Conservation (phyloP, 805 yeast genomes). For the Ogataea allantospora region DNA sequence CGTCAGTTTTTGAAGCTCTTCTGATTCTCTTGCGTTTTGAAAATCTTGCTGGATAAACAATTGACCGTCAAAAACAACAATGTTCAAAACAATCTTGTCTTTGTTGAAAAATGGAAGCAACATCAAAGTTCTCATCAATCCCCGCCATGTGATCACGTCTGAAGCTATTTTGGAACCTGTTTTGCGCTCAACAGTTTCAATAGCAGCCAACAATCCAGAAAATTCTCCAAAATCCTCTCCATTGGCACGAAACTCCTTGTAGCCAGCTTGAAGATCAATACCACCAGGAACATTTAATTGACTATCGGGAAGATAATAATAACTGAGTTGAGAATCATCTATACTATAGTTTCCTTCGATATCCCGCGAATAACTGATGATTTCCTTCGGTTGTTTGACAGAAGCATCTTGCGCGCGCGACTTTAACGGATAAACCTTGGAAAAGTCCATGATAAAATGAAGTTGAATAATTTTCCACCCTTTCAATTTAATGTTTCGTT, state of each 20-base stretch:
- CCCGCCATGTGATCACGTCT: constrained; percentile 82
- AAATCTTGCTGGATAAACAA: constrained; percentile 53
- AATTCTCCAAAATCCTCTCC: constrained; percentile 56
- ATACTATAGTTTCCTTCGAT: constrained; percentile 45
- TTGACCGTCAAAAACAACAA: constrained; percentile 73
- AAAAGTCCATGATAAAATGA: constrained; percentile 9
- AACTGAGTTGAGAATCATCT: constrained; percentile 57
- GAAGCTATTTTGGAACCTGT: constrained; percentile 47
- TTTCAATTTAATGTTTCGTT: not conserved
- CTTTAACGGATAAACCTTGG: constrained; percentile 36
- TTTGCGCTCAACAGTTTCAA: constrained; percentile 54
- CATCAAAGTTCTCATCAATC: constrained; percentile 73
- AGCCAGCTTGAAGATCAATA: constrained; percentile 66
- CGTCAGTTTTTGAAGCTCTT: constrained; percentile 29
- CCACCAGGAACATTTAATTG: constrained; percentile 51
- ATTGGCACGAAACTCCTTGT: constrained; percentile 52
- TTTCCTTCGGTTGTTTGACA: constrained; percentile 82
- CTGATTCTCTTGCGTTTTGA: constrained; percentile 31
- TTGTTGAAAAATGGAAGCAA: constrained; percentile 59
- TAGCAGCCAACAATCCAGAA: constrained; percentile 53
- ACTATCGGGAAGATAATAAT: constrained; percentile 78
- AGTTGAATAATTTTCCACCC: constrained; percentile 5
- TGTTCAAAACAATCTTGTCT: constrained; percentile 59
- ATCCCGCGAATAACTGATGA: constrained; percentile 64
- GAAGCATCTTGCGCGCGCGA: constrained; percentile 63